Evolutionary conservation across 163 green algal species (phyloP), one percentile per base, ranked within the genome.

Genomic region (Chloromonas sp.): DNA sequence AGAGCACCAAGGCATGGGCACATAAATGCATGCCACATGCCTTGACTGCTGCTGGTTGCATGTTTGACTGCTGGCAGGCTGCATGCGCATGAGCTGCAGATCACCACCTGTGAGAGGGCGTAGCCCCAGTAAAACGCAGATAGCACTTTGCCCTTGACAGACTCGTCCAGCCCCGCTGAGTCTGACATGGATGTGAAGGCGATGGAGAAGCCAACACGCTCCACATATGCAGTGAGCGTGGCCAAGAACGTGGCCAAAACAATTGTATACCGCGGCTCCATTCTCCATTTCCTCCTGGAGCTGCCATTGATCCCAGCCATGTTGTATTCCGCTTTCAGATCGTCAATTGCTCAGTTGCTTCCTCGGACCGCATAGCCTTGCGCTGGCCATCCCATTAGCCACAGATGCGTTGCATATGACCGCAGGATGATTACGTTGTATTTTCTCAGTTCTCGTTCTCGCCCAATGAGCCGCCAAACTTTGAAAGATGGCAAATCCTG

Each of bases 51-150:
- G 36, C 36, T 36, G 36, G 15, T 80, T 11, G 5, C 11, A 11
- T 74, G 66, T 11, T 74, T 5, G 5, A 74, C 66, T 74, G 5
- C 66, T 74, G 66, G 5, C 66, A 74, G 66, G 66, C 66, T 74
- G 66, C 66, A 11, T 83, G 79, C 8, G 79, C 79, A 83, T 36
- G 8, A 74, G 79, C 14, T 14, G 61, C 60, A 60, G 2, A 61
- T 1, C 60, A 2, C 62, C 81, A 93, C 92, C 92, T 99, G 97
- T 2, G 95, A 98, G 0, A 98, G 71, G 0, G 89, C 97, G 78
- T 99, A 99, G 58, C 97, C 97, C 91, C 96, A 99, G 88, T 97
- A 99, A 83, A 99, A 99, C 14, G 96, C 93, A 0, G 93, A 97
- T 58, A 99, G 88, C 5, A 99, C 96, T 0, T 89, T 93, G 2